phyloP scores from a whole-genome alignment of 768 basidiomycete genomes.

The Auriscalpium vulgare region DNA sequence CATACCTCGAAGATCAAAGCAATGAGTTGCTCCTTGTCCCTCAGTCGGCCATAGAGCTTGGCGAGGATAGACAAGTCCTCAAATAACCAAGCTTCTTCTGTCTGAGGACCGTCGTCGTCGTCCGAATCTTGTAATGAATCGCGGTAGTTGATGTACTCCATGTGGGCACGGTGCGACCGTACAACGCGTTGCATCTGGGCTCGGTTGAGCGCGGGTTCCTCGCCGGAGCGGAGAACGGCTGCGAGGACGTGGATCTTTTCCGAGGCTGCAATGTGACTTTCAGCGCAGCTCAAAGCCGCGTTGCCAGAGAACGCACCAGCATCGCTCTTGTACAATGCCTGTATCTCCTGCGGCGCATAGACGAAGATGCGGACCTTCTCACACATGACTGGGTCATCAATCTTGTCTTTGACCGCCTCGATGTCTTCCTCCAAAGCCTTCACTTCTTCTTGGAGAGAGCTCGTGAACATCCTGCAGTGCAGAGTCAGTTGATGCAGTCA shows the following conservation, averaged over 20 bases:
- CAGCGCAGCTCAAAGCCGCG: neutral
- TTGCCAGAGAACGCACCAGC: constrained; percentile 49
- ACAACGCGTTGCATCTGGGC: constrained; percentile 77
- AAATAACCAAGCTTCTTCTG: constrained; percentile 95
- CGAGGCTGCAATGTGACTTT: constrained; percentile 30
- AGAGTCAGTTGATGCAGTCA: neutral
- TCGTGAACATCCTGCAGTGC: constrained; percentile 80
- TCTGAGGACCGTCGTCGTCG: constrained; percentile 85
- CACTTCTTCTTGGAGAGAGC: constrained; percentile 85
- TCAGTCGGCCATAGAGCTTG: constrained; percentile 67
- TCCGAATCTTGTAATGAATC: constrained; percentile 72
- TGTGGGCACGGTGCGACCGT: constrained; percentile 71
- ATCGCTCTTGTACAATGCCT: constrained; percentile 71
- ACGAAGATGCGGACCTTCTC: constrained; percentile 85
- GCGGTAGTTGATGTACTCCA: constrained; percentile 56
- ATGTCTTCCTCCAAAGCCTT: constrained; percentile 81
- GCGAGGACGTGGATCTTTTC: constrained; percentile 73
- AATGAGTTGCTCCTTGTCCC: constrained; percentile 88
- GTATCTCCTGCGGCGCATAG: constrained; percentile 81
- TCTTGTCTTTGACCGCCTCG: constrained; percentile 76
- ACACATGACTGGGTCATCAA: constrained; percentile 82
- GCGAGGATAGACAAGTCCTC: constrained; percentile 84
- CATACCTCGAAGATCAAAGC: constrained; percentile 89
- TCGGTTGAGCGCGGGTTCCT: constrained; percentile 66
- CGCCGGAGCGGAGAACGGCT: constrained; percentile 70